Evolutionary conservation across 2,329 filamentous ascomycete species (phyloP).

Genomic region (Diplodia intermedia): DNA sequence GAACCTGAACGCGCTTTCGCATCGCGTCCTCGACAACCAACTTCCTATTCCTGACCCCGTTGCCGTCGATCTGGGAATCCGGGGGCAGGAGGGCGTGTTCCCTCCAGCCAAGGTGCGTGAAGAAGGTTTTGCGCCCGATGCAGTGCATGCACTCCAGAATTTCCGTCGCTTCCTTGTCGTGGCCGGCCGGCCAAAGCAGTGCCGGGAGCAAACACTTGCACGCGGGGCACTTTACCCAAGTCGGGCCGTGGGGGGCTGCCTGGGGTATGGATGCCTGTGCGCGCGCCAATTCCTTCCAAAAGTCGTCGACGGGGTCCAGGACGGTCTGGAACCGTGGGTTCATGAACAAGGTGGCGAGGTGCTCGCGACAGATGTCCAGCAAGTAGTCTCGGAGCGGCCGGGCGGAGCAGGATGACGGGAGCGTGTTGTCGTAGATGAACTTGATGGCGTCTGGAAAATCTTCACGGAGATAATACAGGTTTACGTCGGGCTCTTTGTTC

Average conservation of each 20-base stretch:
- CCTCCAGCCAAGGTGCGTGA: too few relatives aligned
- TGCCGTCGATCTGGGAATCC: too few relatives aligned
- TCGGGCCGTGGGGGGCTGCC: background rate
- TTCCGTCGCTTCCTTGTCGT: too few relatives aligned
- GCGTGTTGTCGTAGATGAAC: slow-evolving; percentile 49
- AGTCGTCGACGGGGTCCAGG: slow-evolving; percentile 3
- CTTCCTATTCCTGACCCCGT: too few relatives aligned
- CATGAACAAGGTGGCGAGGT: background rate
- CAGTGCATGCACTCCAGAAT: too few relatives aligned
- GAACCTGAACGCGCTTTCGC: too few relatives aligned
- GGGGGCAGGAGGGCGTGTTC: too few relatives aligned
- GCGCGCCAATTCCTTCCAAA: slow-evolving; percentile 5
- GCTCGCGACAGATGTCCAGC: slow-evolving; percentile 30
- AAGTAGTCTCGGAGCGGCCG: slow-evolving; percentile 49
- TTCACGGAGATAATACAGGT: too few relatives aligned
- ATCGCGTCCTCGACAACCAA: too few relatives aligned
- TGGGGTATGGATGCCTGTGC: background rate
- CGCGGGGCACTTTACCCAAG: background rate
- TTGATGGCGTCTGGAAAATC: slow-evolving; percentile 47
- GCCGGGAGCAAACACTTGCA: too few relatives aligned
- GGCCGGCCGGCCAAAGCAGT: background rate
- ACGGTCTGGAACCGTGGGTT: background rate
- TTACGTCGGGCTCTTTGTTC: background rate
- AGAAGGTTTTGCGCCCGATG: too few relatives aligned
- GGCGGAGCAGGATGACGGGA: slow-evolving; percentile 42